Percentiles rank a stretch among this genome's conserved stretches.
These are phyloP conservation scores for Tinospora cordifolia DNA, from an alignment of 164 flowering plant species.

Conservation along the genomic window DNA sequence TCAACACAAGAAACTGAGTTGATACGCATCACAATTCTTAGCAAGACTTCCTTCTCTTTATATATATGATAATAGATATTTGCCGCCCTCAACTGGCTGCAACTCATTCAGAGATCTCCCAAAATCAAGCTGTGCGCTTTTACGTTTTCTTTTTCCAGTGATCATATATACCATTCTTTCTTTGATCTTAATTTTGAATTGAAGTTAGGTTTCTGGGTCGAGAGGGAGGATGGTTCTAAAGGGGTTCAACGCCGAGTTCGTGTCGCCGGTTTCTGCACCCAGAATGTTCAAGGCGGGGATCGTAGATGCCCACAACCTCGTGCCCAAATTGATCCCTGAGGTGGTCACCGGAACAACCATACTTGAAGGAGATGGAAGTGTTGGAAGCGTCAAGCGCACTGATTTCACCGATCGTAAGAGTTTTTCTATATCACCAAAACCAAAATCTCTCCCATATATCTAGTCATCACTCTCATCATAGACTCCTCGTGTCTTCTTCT, in stretches of 20 bases:
- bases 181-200: no score
- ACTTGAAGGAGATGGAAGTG: neutral
- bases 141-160: no score
- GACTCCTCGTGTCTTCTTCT: neutral
- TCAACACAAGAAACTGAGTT: neutral
- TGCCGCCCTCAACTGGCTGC: neutral
- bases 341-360: neutral
- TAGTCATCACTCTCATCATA: neutral
- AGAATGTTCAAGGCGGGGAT: neutral
- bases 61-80: no score
- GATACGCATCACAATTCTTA: neutral
- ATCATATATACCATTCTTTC: neutral
- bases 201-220: neutral
- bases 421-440: neutral
- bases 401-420: neutral
- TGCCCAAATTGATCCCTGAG: constrained; percentile 1
- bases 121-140: no score
- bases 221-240: neutral
- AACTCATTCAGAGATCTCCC: no score
- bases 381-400: constrained; percentile 1
- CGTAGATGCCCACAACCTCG: neutral
- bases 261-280: neutral
- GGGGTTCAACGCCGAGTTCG: constrained; percentile 3
- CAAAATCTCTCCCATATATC: neutral
- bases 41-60: neutral